Evolutionary conservation across 1,284 basidiomycete species (phyloP), one percentile per base, ranked within the genome.

Genomic region (Rhodotorula sp.): DNA sequence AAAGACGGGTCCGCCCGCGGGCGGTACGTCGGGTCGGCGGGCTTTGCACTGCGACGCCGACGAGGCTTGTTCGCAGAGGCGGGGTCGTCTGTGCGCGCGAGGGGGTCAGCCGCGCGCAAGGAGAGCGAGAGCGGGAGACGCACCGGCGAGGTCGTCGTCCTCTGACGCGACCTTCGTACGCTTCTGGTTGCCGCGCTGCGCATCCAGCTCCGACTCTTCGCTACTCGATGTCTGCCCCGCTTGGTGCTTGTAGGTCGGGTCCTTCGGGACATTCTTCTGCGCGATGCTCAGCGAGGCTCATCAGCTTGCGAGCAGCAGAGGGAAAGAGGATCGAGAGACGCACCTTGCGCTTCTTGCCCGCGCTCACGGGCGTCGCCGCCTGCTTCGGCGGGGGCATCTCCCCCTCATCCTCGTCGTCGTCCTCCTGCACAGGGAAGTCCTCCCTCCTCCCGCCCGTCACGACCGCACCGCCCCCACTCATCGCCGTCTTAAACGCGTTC

Each of bases 401-500:
- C 21, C 44, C 27, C 17, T 55, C 71, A n/a, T 54, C 58, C 9
- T 51, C 67, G 15, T 59, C 41, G n/a, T 58, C 57, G 1, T 57
- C 61, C 22, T 56, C 64, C 1, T 60, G 55, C 12, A 56, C 44
- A 5, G 60, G 56, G 50, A 62, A 69, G 37, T 51, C 64, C 61
- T 70, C 73, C 62, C 55, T 72, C 39, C 70, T 60, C 25, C 66
- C 66, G 1, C 64, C 74, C 0, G 48, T 61, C n/a, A 55, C 41
- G 1, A 71, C 58, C 8, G 55, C 51, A 5, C 72, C 69, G 6
- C 41, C 46, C 36, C 62, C 72, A n/a, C 62, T 65, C 57, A 66
- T 73, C 21, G 78, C 77, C 29, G 72, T 59, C 75, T 85, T 83
- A 78, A 93, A 90, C 36, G 91, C 91, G 77, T 87, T 86, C 37